These are phyloP conservation scores for Entomortierella parvispora DNA, from an alignment of 192 early-diverging fungal genomes.

Conservation along the genomic window DNA sequence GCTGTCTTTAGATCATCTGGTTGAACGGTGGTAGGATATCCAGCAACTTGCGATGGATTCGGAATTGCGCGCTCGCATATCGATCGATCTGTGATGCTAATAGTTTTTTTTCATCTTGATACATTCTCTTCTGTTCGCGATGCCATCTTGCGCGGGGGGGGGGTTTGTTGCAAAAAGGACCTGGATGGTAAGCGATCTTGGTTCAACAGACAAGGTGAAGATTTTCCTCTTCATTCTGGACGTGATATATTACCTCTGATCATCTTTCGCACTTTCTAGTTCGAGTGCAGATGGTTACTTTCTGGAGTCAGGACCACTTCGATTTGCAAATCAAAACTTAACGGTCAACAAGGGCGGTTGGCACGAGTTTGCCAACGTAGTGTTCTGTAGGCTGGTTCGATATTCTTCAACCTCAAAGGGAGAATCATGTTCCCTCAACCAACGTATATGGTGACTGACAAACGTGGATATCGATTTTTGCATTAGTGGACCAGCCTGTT, in stretches of 20 bases:
- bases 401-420: too few relatives aligned
- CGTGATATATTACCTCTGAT: too few relatives aligned
- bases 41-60: neutral
- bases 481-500: conserved; percentile 71
- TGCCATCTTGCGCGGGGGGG: too few relatives aligned
- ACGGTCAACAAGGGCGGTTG: conserved; percentile 59
- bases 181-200: conserved; percentile 22
- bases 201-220: too few relatives aligned
- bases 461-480: neutral
- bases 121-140: too few relatives aligned
- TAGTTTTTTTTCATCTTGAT: neutral
- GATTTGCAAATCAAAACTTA: conserved; percentile 54
- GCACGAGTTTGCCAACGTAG: conserved; percentile 68
- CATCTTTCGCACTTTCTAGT: too few relatives aligned
- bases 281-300: conserved; percentile 73
- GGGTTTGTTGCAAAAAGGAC: conserved; percentile 7
- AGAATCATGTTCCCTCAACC: too few relatives aligned
- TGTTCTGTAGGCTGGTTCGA: conserved; percentile 59
- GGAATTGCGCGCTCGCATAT: neutral
- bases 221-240: too few relatives aligned
- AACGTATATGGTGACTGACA: too few relatives aligned
- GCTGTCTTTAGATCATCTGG: conserved; percentile 65
- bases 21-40: conserved; percentile 67
- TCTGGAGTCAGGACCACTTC: conserved; percentile 67
- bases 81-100: neutral